Evolutionary conservation across 176 grass and related monocot genomes (phyloP).

Genomic region (Aegilops umbellulata): DNA sequence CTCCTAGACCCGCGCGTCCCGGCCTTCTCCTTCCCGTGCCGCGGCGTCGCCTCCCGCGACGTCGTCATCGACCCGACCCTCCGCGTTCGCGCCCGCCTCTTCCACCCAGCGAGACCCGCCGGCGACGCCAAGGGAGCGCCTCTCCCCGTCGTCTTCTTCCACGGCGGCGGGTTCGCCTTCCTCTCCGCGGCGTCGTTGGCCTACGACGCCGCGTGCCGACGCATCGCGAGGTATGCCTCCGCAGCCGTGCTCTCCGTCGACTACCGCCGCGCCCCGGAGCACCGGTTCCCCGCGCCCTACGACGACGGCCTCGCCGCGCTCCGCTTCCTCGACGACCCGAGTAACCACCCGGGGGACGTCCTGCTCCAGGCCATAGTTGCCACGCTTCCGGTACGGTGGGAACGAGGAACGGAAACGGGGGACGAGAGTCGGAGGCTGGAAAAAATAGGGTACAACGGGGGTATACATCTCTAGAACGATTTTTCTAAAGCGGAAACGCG

Average conservation of each 20-base stretch:
- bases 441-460: too few relatives aligned
- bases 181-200: slow-evolving; percentile 40
- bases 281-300: slow-evolving; percentile 60
- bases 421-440: too few relatives aligned
- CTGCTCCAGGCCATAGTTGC: too few relatives aligned
- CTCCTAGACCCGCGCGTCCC: slow-evolving; percentile 31
- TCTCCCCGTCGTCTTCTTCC: slow-evolving; percentile 75
- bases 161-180: slow-evolving; percentile 83
- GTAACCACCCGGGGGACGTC: neutral
- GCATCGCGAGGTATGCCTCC: slow-evolving; percentile 42
- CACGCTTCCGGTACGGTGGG: too few relatives aligned
- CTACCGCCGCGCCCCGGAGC: slow-evolving; percentile 79
- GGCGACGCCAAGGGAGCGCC: neutral
- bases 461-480: too few relatives aligned
- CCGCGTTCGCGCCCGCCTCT: slow-evolving; percentile 53
- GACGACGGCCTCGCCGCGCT: slow-evolving; percentile 72
- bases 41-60: slow-evolving; percentile 47
- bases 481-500: too few relatives aligned
- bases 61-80: slow-evolving; percentile 35
- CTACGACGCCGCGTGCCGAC: slow-evolving; percentile 74
- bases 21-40: slow-evolving; percentile 20
- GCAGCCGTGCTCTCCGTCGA: slow-evolving; percentile 70
- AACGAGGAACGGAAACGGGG: too few relatives aligned
- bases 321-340: slow-evolving; percentile 56
- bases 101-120: slow-evolving; percentile 8